Percentiles rank a stretch among this genome's conserved stretches.
These are phyloP conservation scores for Fusarium virguliforme DNA, from an alignment of 2,329 filamentous ascomycete species.

Conservation along the genomic window DNA sequence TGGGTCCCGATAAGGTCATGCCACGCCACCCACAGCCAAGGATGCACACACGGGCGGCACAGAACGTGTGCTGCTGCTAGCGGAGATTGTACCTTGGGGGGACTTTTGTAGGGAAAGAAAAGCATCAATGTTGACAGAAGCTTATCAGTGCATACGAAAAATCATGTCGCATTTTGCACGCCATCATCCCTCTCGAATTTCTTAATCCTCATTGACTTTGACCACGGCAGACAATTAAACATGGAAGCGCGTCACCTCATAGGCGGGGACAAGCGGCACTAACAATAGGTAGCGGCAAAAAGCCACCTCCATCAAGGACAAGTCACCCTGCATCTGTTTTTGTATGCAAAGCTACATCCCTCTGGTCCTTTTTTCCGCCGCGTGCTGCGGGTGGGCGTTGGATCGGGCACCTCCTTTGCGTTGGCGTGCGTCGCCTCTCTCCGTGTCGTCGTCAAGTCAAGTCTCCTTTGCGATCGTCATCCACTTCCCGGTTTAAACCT, in stretches of 20 bases:
- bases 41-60: constrained; percentile 1
- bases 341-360: constrained; percentile 30
- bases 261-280: constrained; percentile 10
- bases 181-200: not conserved
- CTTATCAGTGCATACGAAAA: not conserved
- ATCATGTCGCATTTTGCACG: not conserved
- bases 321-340: constrained; percentile 32
- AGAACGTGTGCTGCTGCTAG: constrained; percentile 9
- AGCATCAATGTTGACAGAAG: constrained; percentile 1
- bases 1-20: constrained; percentile 50
- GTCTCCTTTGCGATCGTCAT: constrained; percentile 50
- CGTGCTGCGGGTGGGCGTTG: constrained; percentile 33
- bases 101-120: not conserved
- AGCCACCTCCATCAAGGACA: constrained; percentile 26
- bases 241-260: not conserved
- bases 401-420: constrained; percentile 32
- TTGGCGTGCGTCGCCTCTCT: constrained; percentile 18
- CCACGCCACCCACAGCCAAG: constrained; percentile 26
- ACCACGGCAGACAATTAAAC: constrained; percentile 4
- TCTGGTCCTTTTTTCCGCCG: constrained; percentile 14
- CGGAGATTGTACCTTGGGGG: constrained; percentile 2
- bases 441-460: constrained; percentile 19
- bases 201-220: constrained; percentile 11
- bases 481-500: constrained; percentile 47
- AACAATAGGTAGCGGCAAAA: constrained; percentile 12